Percentiles rank a stretch among this genome's conserved stretches.
Conservation (phyloP, 192 early-diverging fungal genomes). For the Cetraspora pellucida region DNA sequence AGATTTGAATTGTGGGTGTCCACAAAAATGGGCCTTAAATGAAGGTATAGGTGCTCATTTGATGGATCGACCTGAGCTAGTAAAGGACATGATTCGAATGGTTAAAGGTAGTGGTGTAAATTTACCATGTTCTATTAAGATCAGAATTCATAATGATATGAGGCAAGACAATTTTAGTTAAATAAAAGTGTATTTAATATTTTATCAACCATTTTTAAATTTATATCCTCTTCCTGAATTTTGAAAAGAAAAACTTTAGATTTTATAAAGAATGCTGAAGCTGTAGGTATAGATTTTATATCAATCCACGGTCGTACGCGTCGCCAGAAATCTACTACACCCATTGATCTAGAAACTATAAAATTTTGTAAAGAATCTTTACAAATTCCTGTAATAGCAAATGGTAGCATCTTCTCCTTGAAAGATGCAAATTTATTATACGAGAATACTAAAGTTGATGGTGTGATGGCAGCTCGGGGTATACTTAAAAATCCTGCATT, state of each 20-base stretch:
- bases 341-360: slow-evolving; percentile 81
- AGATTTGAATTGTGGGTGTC: slow-evolving; percentile 94
- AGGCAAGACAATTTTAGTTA: slow-evolving; percentile 35
- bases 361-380: slow-evolving; percentile 79
- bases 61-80: slow-evolving; percentile 85
- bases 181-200: neutral
- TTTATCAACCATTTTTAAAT: neutral
- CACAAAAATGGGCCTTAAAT: slow-evolving; percentile 92
- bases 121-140: slow-evolving; percentile 86
- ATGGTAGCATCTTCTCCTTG: slow-evolving; percentile 80
- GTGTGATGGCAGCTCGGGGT: slow-evolving; percentile 92
- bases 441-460: slow-evolving; percentile 77
- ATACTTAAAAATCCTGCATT: slow-evolving; percentile 92
- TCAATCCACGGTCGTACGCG: slow-evolving; percentile 90
- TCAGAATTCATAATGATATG: slow-evolving; percentile 80
- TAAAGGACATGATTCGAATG: slow-evolving; percentile 87
- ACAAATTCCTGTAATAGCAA: slow-evolving; percentile 82
- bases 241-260: slow-evolving; percentile 73
- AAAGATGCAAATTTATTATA: slow-evolving; percentile 78
- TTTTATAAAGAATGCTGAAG: slow-evolving; percentile 80
- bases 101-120: slow-evolving; percentile 72
- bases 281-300: slow-evolving; percentile 86
- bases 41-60: slow-evolving; percentile 86
- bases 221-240: slow-evolving; percentile 6
- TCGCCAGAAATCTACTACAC: slow-evolving; percentile 77